Conservation (phyloP, 2,329 filamentous ascomycete genomes). For the Periglandula ipomoeae region DNA sequence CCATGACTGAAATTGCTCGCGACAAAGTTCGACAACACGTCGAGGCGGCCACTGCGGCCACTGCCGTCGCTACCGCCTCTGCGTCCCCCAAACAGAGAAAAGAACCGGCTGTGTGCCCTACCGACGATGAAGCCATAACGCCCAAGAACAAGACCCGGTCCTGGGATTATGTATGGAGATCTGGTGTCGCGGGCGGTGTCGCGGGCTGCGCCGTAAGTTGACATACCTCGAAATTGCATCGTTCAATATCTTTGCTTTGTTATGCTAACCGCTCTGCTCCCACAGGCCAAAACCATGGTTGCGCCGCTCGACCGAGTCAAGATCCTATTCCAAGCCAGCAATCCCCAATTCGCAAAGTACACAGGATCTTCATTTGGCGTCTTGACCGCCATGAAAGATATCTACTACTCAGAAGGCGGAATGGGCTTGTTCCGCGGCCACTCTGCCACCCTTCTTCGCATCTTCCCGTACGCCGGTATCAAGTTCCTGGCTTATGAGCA, state of each 20-base stretch:
- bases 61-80: slow-evolving; percentile 9
- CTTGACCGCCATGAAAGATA: slow-evolving; percentile 71
- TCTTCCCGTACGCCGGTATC: slow-evolving; percentile 95
- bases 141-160: slow-evolving; percentile 50
- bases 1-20: slow-evolving; percentile 43
- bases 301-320: slow-evolving; percentile 96
- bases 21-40: slow-evolving; percentile 21
- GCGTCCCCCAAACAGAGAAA: slow-evolving; percentile 13
- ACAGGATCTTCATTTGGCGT: slow-evolving; percentile 82
- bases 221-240: background rate
- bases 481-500: slow-evolving; percentile 99
- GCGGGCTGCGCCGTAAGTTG: slow-evolving; percentile 80
- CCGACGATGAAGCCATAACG: slow-evolving; percentile 37
- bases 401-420: slow-evolving; percentile 65
- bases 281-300: slow-evolving; percentile 85
- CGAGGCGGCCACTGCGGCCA: slow-evolving; percentile 10
- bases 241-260: background rate
- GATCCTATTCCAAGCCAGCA: slow-evolving; percentile 94
- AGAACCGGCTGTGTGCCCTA: slow-evolving; percentile 36
- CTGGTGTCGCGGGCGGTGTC: slow-evolving; percentile 76
- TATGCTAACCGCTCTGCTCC: slow-evolving; percentile 6
- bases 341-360: slow-evolving; percentile 90
- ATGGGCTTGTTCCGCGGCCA: slow-evolving; percentile 84
- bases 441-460: slow-evolving; percentile 84
- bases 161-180: slow-evolving; percentile 74